These are phyloP conservation scores for Curvularia sp. DNA, from an alignment of 2,329 filamentous ascomycete genomes.

Conservation along the genomic window DNA sequence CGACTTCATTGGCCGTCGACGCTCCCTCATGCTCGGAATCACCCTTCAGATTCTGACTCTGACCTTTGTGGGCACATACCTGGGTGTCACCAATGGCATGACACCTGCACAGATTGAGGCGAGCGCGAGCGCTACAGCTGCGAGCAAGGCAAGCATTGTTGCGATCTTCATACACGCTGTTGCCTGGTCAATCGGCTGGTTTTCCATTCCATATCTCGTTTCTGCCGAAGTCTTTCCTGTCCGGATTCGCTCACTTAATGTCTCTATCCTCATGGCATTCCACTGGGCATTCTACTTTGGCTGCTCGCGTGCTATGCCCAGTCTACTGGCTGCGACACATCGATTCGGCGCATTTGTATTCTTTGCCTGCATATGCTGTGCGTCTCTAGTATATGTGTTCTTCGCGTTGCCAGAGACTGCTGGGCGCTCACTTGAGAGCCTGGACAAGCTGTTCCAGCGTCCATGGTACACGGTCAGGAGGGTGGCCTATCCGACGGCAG, in stretches of 20 bases:
- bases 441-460: background rate
- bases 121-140: background rate
- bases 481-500: background rate
- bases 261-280: conserved; percentile 4
- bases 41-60: background rate
- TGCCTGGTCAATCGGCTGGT: conserved; percentile 1
- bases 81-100: background rate
- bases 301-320: background rate
- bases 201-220: background rate
- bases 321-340: background rate
- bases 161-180: background rate
- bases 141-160: background rate
- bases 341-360: background rate
- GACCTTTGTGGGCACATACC: background rate
- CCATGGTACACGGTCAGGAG: background rate
- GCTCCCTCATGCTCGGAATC: background rate
- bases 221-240: conserved; percentile 1
- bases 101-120: background rate
- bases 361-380: background rate
- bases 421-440: background rate
- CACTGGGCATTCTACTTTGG: conserved; percentile 2
- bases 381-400: background rate
- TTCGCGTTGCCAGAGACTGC: background rate
- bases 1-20: background rate
- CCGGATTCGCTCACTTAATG: conserved; percentile 1